Conservation (phyloP, 257 asterid genomes). For the Forsythia viridissima region DNA sequence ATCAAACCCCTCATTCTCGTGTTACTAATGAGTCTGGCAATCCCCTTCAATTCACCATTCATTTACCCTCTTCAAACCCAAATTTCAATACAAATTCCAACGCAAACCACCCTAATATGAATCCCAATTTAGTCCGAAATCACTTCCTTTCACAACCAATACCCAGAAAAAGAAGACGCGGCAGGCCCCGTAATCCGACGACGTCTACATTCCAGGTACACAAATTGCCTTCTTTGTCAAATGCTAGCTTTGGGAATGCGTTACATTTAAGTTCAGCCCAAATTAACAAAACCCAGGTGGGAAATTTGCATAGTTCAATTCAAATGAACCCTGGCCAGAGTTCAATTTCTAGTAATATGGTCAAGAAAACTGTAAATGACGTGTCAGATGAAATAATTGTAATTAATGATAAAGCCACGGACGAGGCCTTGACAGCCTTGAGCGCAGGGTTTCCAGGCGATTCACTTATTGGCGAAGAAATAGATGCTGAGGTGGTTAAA, state of each 20-base stretch:
- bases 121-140: constrained; percentile 31
- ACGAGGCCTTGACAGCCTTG: constrained; percentile 88
- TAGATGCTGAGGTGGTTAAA: constrained; percentile 82
- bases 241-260: constrained; percentile 27
- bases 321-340: constrained; percentile 25
- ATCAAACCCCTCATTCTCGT: constrained; percentile 42
- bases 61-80: constrained; percentile 43
- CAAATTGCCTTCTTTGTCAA: constrained; percentile 30
- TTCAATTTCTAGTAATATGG: constrained; percentile 22
- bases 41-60: constrained; percentile 58
- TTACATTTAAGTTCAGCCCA: constrained; percentile 43
- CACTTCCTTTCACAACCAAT: constrained; percentile 47
- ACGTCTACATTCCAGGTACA: constrained; percentile 49
- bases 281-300: constrained; percentile 30
- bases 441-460: constrained; percentile 95
- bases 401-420: constrained; percentile 82
- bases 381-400: constrained; percentile 88
- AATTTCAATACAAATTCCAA: constrained; percentile 26
- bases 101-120: constrained; percentile 31
- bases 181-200: constrained; percentile 63
- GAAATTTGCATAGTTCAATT: constrained; percentile 31
- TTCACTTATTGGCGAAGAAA: constrained; percentile 88
- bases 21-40: constrained; percentile 39
- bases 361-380: constrained; percentile 43
- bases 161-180: constrained; percentile 76